Percentiles rank a stretch among this genome's conserved stretches.
Conservation (phyloP, 306 rosid species). For the Vigna hirtella region DNA sequence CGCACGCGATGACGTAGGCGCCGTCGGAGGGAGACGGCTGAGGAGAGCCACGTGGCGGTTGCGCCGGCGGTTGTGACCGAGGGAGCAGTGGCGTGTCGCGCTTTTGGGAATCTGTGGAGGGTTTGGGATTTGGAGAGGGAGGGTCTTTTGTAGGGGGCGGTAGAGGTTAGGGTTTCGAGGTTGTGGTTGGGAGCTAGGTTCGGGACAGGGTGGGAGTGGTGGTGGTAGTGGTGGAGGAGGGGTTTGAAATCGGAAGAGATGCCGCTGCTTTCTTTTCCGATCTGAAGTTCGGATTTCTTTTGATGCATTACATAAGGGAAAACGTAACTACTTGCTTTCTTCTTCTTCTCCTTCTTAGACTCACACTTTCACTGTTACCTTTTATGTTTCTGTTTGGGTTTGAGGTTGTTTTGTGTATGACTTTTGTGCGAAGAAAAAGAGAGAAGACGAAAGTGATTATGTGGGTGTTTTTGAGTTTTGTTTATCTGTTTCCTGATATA, state of each 20-base stretch:
- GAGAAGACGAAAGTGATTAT: too few species aligned
- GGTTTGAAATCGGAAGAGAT: slow-evolving; percentile 53
- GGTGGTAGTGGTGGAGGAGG: too few species aligned
- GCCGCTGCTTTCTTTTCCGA: slow-evolving; percentile 54
- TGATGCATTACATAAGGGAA: slow-evolving; percentile 53
- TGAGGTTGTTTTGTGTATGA: too few species aligned
- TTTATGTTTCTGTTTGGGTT: too few species aligned
- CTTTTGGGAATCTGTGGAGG: slow-evolving; percentile 3
- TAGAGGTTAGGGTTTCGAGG: neutral
- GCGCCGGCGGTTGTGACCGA: neutral
- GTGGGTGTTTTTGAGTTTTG: too few species aligned
- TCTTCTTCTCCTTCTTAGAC: too few species aligned
- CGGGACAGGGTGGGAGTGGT: neutral
- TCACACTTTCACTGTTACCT: too few species aligned
- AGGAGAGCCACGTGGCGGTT: neutral
- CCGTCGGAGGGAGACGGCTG: slow-evolving; percentile 21
- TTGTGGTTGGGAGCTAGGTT: neutral
- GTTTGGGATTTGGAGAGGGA: neutral
- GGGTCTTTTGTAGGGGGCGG: slow-evolving; percentile 9
- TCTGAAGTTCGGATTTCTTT: slow-evolving; percentile 51
- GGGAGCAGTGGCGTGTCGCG: neutral
- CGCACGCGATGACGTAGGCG: slow-evolving; percentile 32
- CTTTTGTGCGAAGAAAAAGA: too few species aligned
- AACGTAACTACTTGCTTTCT: neutral
- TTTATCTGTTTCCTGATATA: too few species aligned